Base-by-base conservation (phyloP, 2,329 filamentous ascomycete genomes). In the Monilinia fructicola region DNA sequence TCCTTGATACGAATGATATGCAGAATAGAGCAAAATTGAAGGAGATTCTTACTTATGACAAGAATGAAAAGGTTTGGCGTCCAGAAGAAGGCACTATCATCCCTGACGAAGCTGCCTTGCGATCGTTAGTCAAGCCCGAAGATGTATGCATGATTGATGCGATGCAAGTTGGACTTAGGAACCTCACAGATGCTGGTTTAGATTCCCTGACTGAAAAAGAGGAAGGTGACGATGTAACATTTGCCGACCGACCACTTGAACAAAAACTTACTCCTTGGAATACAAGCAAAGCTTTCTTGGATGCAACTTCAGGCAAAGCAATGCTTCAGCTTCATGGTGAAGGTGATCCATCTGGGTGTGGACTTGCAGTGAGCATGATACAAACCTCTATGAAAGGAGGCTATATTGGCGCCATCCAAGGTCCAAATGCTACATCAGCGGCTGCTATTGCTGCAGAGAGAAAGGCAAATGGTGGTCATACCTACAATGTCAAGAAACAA, bases 371-470 rank as follows among this genome's bases (percentile, higher is more conserved):
- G 81, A 97, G 92, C 76, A 97, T 99, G 78, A 93, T 99, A 77
- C 93, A 95, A 75, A 97, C 93, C 0, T 96, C 92, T 0, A 99
- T 99, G 95, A 99, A 99, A 79, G 95, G 95, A 69, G 95, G 95
- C 0, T 99, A 87, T 68, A 85, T 97, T 78, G 92, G 93, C 75
- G 90, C 93, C 26, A 86, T 96, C 35, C 85, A 87, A 67, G 87
- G 87, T 2, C 86, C 87, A 3, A 78, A 86, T 50, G 85, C 86
- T 10, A 88, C 86, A 3, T 87, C 86, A 12, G 93, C 92, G 38
- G 92, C 97, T 77, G 93, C 92, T 74, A 91, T 93, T 69, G 68
- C 67, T 16, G 67, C 69, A 40, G 92, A 93, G 76, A 87, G 94
- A 71, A 91, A 93, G 75, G 91, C 91, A 21, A 94, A 95, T 70